Conservation (phyloP, 768 basidiomycete genomes). For the Lentinus brumalis region DNA sequence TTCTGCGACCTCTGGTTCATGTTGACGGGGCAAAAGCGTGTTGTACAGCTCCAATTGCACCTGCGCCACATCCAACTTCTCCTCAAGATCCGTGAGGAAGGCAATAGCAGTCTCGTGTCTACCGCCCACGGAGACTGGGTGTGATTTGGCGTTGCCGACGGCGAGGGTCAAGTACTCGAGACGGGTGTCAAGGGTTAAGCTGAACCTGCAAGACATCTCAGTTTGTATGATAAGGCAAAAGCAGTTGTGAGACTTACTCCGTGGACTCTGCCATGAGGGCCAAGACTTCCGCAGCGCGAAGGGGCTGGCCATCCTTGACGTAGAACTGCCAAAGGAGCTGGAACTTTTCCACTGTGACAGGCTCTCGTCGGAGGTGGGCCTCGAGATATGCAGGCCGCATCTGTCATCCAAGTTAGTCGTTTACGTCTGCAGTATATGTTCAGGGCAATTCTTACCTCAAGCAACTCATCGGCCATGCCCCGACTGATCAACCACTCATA, state of each 20-base stretch:
- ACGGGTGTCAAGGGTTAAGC: constrained; percentile 68
- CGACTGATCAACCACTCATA: constrained; percentile 92
- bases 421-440: too few relatives aligned
- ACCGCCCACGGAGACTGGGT: constrained; percentile 75
- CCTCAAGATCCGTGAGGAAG: constrained; percentile 93
- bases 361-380: constrained; percentile 81
- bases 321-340: constrained; percentile 98
- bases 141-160: constrained; percentile 94
- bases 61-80: constrained; percentile 95
- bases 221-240: background rate
- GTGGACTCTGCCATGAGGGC: constrained; percentile 80
- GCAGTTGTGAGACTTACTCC: constrained; percentile 53
- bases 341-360: constrained; percentile 75
- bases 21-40: constrained; percentile 51
- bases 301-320: constrained; percentile 85
- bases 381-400: constrained; percentile 89
- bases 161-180: constrained; percentile 93
- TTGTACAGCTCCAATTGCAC: constrained; percentile 93
- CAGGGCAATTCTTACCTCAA: constrained; percentile 63
- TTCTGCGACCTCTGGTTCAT: constrained; percentile 64
- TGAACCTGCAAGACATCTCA: constrained; percentile 47
- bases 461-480: constrained; percentile 81
- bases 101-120: constrained; percentile 89
- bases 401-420: constrained; percentile 38
- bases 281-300: constrained; percentile 88